These are phyloP conservation scores for Trichophyton simii DNA, from an alignment of 2,329 filamentous ascomycete species.

Conservation along the genomic window DNA sequence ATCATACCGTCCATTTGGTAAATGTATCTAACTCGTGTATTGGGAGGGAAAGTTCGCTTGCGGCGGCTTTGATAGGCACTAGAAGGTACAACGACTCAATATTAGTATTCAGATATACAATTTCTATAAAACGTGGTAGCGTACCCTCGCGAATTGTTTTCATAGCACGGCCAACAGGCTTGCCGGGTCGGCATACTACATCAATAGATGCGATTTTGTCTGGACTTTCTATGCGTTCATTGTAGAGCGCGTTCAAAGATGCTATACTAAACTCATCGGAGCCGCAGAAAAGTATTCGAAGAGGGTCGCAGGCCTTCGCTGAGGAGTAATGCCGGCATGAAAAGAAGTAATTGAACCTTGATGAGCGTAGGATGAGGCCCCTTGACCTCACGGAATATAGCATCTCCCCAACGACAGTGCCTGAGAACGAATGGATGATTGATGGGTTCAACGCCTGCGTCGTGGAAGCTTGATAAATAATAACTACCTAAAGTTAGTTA, in stretches of 20 bases:
- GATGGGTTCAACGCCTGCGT: neutral
- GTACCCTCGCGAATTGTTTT: constrained; percentile 56
- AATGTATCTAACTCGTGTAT: constrained; percentile 73
- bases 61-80: constrained; percentile 63
- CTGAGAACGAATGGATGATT: neutral
- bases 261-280: constrained; percentile 81
- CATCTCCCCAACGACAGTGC: neutral
- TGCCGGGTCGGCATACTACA: constrained; percentile 70
- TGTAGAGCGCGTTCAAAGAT: constrained; percentile 57
- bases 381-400: neutral
- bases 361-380: neutral
- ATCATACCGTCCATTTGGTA: constrained; percentile 59
- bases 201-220: constrained; percentile 61
- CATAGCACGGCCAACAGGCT: constrained; percentile 61
- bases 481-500: no score
- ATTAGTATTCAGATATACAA: neutral
- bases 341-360: neutral
- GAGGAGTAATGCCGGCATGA: constrained; percentile 11
- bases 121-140: neutral
- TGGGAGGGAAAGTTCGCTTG: constrained; percentile 49
- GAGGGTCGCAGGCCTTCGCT: constrained; percentile 38
- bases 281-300: constrained; percentile 86
- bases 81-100: constrained; percentile 1
- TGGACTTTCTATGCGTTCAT: constrained; percentile 43
- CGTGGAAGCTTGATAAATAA: neutral